Evolutionary conservation across 371 early-diverging fungal genomes (phyloP).

Genomic region (Mucor velutinosus): DNA sequence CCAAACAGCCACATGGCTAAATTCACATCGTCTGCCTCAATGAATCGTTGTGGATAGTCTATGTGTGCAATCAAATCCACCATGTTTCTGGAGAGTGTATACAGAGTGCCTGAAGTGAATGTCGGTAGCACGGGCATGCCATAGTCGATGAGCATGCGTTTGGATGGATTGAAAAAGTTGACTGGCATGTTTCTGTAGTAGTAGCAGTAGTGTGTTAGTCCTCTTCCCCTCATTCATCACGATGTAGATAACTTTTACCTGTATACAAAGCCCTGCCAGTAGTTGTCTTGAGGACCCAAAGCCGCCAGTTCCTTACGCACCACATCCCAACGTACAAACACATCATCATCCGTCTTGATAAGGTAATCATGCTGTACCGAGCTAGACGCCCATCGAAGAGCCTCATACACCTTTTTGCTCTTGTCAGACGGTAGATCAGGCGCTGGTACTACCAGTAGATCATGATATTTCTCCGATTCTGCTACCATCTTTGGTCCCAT

Average conservation of each 20-base stretch:
- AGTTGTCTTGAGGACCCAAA: constrained; percentile 35
- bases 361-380: constrained; percentile 52
- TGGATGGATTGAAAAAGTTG: constrained; percentile 20
- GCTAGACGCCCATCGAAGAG: constrained; percentile 47
- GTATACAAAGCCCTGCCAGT: constrained; percentile 63
- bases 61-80: constrained; percentile 43
- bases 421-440: constrained; percentile 53
- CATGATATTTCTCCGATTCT: constrained; percentile 53
- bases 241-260: too few species aligned
- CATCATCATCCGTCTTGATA: constrained; percentile 65
- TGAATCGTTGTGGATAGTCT: constrained; percentile 48
- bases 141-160: constrained; percentile 32
- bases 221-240: too few species aligned
- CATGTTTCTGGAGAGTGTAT: constrained; percentile 56
- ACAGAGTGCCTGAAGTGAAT: constrained; percentile 58
- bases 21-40: constrained; percentile 53
- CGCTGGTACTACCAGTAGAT: constrained; percentile 59
- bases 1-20: constrained; percentile 64
- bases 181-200: constrained; percentile 49
- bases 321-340: constrained; percentile 65
- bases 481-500: constrained; percentile 43
- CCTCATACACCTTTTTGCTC: constrained; percentile 57
- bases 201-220: not conserved
- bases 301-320: constrained; percentile 41
- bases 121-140: constrained; percentile 59